Evolutionary conservation across 306 rosid species (phyloP).

Genomic region (Lathyrus oleraceus): DNA sequence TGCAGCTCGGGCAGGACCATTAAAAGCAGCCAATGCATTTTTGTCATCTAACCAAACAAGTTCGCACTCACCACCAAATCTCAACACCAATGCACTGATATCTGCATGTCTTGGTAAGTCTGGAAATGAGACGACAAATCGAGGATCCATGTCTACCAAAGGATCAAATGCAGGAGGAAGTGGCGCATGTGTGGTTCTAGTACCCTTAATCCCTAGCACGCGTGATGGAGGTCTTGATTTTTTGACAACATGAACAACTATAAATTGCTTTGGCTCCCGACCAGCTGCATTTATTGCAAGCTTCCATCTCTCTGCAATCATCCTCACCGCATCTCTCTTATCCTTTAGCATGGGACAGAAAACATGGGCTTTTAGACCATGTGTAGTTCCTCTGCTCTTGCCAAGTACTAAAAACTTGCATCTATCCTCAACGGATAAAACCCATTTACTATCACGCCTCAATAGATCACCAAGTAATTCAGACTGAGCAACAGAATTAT

Average conservation of each 20-base stretch:
- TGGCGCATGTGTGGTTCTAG: constrained; percentile 42
- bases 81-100: constrained; percentile 83
- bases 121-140: constrained; percentile 85
- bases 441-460: constrained; percentile 87
- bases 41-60: constrained; percentile 90
- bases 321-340: constrained; percentile 72
- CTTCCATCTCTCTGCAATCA: constrained; percentile 92
- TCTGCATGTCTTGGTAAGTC: constrained; percentile 86
- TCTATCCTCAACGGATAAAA: constrained; percentile 83
- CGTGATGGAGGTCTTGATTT: constrained; percentile 78
- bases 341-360: constrained; percentile 91
- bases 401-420: constrained; percentile 83
- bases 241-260: constrained; percentile 67
- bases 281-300: constrained; percentile 69
- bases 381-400: constrained; percentile 59
- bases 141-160: constrained; percentile 86
- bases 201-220: constrained; percentile 75
- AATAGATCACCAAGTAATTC: constrained; percentile 65
- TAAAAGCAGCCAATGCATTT: constrained; percentile 84
- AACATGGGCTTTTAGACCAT: constrained; percentile 68
- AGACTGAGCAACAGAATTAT: constrained; percentile 54
- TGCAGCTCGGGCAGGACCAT: constrained; percentile 83
- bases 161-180: constrained; percentile 63
- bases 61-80: constrained; percentile 96
- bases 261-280: constrained; percentile 85